These are phyloP conservation scores for Trametes coccinea DNA, from an alignment of 768 basidiomycete species.

Conservation along the genomic window DNA sequence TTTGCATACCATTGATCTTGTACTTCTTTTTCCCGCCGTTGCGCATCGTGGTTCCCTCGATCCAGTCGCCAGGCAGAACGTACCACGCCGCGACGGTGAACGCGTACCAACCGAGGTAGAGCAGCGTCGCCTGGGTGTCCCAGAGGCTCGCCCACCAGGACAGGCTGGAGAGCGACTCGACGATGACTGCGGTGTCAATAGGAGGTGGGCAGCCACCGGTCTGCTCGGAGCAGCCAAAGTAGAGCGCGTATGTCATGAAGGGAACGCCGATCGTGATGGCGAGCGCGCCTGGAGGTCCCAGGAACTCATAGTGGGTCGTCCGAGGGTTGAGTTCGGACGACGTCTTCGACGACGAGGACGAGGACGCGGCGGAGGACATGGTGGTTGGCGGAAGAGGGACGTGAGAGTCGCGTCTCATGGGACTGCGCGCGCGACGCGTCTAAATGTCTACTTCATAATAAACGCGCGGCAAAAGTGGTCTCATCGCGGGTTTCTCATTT, in stretches of 20 bases:
- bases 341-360: conserved; percentile 10
- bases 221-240: conserved; percentile 73
- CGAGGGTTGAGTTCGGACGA: conserved; percentile 51
- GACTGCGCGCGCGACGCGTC: conserved; percentile 7
- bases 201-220: conserved; percentile 70
- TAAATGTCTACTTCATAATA: neutral
- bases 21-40: conserved; percentile 79
- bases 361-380: conserved; percentile 18
- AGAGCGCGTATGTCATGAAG: conserved; percentile 68
- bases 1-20: conserved; percentile 88
- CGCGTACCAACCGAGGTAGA: conserved; percentile 90
- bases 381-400: conserved; percentile 16
- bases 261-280: conserved; percentile 73
- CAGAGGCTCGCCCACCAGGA: conserved; percentile 77
- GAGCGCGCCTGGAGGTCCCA: conserved; percentile 78
- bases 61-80: conserved; percentile 61
- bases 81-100: conserved; percentile 83
- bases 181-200: conserved; percentile 39
- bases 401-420: conserved; percentile 15
- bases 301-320: conserved; percentile 76
- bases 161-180: conserved; percentile 46
- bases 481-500: neutral
- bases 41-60: conserved; percentile 47
- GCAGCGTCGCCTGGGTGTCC: conserved; percentile 74
- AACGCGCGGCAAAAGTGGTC: conserved; percentile 10